These are phyloP conservation scores for Colletotrichum kahawae DNA, from an alignment of 2,329 filamentous ascomycete genomes.

Conservation along the genomic window DNA sequence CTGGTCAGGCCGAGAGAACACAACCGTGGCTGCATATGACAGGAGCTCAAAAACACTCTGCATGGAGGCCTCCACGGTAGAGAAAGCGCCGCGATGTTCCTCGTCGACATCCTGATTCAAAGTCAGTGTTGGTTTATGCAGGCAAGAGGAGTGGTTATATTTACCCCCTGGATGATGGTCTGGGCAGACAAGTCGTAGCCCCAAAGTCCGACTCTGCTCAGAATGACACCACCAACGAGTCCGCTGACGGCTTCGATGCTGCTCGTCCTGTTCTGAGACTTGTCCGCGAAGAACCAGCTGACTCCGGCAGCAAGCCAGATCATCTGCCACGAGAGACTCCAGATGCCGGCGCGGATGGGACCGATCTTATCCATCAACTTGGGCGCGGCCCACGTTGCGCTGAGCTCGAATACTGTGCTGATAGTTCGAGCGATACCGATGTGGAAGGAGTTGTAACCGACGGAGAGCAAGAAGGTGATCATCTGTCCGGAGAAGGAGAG, in stretches of 20 bases:
- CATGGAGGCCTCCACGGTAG: background rate
- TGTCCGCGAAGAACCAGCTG: conserved; percentile 40
- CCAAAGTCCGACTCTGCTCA: conserved; percentile 6
- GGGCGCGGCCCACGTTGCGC: conserved; percentile 66
- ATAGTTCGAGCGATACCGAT: conserved; percentile 59
- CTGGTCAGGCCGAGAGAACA: conserved; percentile 1
- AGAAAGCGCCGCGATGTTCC: background rate
- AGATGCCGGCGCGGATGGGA: conserved; percentile 69
- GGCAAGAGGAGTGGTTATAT: background rate
- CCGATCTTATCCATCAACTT: conserved; percentile 60
- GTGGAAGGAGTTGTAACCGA: conserved; percentile 54
- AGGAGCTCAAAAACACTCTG: background rate
- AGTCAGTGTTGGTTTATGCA: rapidly evolving
- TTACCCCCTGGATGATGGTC: background rate
- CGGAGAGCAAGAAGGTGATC: conserved; percentile 65
- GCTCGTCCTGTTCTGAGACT: background rate
- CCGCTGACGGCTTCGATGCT: background rate
- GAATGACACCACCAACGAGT: background rate
- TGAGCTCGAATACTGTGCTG: conserved; percentile 61
- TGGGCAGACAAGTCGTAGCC: background rate
- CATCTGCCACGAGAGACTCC: conserved; percentile 75
- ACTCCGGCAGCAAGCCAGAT: conserved; percentile 53
- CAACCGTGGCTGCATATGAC: background rate
- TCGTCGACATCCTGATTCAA: background rate
- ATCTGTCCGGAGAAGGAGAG: conserved; percentile 66